phyloP scores from a whole-genome alignment of 148 eudicot genomes.

The Chenopodium berlandieri region DNA sequence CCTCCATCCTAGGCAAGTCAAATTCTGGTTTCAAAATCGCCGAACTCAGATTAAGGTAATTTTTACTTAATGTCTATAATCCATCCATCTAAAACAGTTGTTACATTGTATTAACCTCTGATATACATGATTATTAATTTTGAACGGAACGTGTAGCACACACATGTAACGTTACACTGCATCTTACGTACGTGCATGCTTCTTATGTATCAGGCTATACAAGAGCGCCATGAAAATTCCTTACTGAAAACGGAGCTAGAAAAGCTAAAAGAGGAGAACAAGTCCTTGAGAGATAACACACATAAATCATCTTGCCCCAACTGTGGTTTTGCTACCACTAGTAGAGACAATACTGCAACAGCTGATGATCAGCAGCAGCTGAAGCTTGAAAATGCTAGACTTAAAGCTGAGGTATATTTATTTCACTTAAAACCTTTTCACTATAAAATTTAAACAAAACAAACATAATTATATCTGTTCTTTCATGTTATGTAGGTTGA shows the following conservation, averaged over 20 bases:
- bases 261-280: slow-evolving; percentile 70
- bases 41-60: slow-evolving; percentile 92
- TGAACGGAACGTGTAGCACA: background rate
- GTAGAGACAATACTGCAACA: slow-evolving; percentile 30
- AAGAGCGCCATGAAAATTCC: slow-evolving; percentile 93
- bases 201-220: slow-evolving; percentile 62
- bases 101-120: background rate
- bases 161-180: background rate
- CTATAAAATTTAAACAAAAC: background rate
- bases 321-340: slow-evolving; percentile 67
- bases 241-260: slow-evolving; percentile 77
- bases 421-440: background rate
- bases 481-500: slow-evolving; percentile 52
- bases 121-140: too few species aligned
- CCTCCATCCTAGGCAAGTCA: slow-evolving; percentile 94
- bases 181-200: background rate
- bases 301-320: slow-evolving; percentile 64
- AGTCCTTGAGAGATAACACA: slow-evolving; percentile 57
- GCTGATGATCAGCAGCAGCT: slow-evolving; percentile 69
- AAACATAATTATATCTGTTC: background rate
- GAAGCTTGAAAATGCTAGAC: slow-evolving; percentile 80
- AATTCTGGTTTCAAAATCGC: slow-evolving; percentile 99
- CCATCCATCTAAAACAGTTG: background rate
- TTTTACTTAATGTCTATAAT: background rate
- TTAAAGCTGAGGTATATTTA: slow-evolving; percentile 70